Base-by-base conservation (phyloP, 768 basidiomycete genomes). In the Pulveroboletus ravenelii region DNA sequence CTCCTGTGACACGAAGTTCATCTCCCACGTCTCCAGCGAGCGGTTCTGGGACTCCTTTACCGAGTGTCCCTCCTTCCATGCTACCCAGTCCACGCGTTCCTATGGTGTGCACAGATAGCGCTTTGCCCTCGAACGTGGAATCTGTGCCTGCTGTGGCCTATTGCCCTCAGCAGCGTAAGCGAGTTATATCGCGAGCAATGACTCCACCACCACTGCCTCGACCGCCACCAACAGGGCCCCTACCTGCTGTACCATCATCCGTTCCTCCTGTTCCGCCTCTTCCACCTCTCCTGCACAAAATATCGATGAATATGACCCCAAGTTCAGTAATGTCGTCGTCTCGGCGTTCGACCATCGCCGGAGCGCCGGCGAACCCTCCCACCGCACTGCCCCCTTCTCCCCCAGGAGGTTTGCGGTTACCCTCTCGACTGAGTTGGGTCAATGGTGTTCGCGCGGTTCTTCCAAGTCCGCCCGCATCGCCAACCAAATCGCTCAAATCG, bases 381-480 rank as follows among this genome's bases (percentile, higher is more conserved):
- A 31, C 54, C n/a, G 58, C 54, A 48, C 32, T 56, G 32, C 60
- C 65, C 20, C 63, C 66, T 20, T 57, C 66, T 0, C 48, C 65
- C 1, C 63, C 67, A 15, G 66, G 66, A 15, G 62, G 56, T n/a
- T 45, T 67, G n/a, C 63, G 66, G 30, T 47, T 67, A 37, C 66
- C 66, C 4, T 69, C 67, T 15, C 59, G 66, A 41, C 58, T 67
- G 36, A 63, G 63, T 15, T 65, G 63, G 61, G 51, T 64, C 47
- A 67, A 53, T 37, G 37, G 54, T 12, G 61, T 62, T 9, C 62
- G 62, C 17, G 56, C 55, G 6, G 62, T 52, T 15, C 54, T 67
- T 23, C 66, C 66, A 2, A 69, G 67, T 37, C 66, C 66, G 2
- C 66, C 66, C 0, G 63, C 63, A 17, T 67, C 66, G 13, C 66